Conservation (phyloP, 1,284 basidiomycete species). For the Vanrija sp. region DNA sequence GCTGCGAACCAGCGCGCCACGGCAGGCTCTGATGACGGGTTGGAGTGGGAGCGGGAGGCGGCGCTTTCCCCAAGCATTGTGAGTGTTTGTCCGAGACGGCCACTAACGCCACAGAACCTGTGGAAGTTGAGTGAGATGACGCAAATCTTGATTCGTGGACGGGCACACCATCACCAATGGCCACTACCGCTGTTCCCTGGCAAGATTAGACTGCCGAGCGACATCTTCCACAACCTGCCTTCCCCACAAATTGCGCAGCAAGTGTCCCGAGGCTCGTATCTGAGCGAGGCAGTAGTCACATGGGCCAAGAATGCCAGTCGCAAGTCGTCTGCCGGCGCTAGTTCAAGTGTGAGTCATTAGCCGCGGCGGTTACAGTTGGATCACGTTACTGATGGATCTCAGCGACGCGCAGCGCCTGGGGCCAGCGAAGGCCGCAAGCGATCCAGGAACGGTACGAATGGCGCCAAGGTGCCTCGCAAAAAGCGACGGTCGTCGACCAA, state of each 20-base stretch:
- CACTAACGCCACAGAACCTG: constrained; percentile 60
- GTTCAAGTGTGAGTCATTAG: constrained; percentile 7
- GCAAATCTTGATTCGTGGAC: constrained; percentile 73
- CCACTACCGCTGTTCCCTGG: constrained; percentile 73
- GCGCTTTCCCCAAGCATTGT: constrained; percentile 6
- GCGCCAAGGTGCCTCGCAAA: constrained; percentile 8
- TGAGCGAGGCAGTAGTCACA: constrained; percentile 26
- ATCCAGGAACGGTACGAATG: not conserved
- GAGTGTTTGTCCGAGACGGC: not conserved
- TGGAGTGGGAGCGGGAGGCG: too few relatives aligned
- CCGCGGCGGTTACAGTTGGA: not conserved
- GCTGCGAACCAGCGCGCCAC: not conserved
- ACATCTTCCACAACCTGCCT: constrained; percentile 61
- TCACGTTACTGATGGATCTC: not conserved
- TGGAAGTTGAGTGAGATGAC: constrained; percentile 86
- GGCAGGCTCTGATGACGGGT: too few relatives aligned
- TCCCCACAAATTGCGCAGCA: constrained; percentile 23
- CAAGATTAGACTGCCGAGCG: constrained; percentile 71
- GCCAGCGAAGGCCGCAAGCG: not conserved
- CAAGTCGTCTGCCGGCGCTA: constrained; percentile 12
- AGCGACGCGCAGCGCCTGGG: not conserved
- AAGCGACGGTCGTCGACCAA: constrained; percentile 4
- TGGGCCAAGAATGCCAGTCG: constrained; percentile 23
- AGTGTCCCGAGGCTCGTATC: constrained; percentile 27
- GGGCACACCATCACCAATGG: constrained; percentile 68